phyloP scores from a whole-genome alignment of 2,329 filamentous ascomycete genomes.

The Emergomyces orientalis region DNA sequence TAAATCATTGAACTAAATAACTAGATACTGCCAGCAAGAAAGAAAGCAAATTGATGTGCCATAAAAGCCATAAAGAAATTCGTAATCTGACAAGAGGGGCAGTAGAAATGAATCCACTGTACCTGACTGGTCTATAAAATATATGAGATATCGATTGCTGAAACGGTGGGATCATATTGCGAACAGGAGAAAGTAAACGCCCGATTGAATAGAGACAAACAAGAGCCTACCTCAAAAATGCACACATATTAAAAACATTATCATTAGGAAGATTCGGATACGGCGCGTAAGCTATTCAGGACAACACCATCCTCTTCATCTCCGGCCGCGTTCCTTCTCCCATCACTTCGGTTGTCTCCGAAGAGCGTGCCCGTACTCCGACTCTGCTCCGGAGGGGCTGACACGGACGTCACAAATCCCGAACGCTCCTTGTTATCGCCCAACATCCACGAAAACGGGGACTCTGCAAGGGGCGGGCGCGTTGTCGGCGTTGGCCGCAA shows the following conservation, averaged over 20 bases:
- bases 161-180: not conserved
- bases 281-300: conserved; percentile 23
- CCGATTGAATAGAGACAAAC: not conserved
- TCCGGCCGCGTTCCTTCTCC: conserved; percentile 23
- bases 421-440: conserved; percentile 37
- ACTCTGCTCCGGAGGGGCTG: conserved; percentile 37
- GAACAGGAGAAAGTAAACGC: not conserved
- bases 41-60: not conserved
- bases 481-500: conserved; percentile 19
- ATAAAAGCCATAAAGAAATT: not conserved
- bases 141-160: not conserved
- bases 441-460: conserved; percentile 44
- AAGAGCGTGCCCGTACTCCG: conserved; percentile 21
- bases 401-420: conserved; percentile 38
- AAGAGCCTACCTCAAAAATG: not conserved
- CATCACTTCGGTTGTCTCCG: conserved; percentile 24
- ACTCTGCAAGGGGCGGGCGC: conserved; percentile 37
- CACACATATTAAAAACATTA: not conserved
- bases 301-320: conserved; percentile 31
- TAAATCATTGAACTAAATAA: not conserved
- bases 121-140: not conserved
- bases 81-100: too few relatives aligned
- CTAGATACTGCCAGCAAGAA: not conserved
- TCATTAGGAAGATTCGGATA: conserved; percentile 6
- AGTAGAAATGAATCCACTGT: not conserved